Evolutionary conservation across 306 rosid species (phyloP).

Genomic region (Citrullus mucosospermus): DNA sequence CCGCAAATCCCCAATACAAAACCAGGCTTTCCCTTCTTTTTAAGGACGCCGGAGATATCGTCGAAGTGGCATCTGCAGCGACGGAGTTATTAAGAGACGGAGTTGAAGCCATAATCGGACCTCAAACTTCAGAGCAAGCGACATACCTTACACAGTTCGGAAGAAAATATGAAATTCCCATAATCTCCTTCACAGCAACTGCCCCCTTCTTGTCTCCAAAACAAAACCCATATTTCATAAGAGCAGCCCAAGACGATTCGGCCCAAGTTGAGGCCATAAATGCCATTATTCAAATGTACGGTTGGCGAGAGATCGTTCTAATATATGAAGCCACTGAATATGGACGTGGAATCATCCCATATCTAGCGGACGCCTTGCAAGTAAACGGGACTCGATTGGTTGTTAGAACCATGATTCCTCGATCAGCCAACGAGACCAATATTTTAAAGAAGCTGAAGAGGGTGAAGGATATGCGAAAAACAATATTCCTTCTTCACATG

Average conservation of each 20-base stretch:
- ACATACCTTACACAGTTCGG: conserved; percentile 7
- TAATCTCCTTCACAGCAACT: conserved; percentile 13
- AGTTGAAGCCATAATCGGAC: conserved; percentile 12
- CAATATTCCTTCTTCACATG: conserved; percentile 30
- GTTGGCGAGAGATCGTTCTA: conserved; percentile 23
- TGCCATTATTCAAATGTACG: conserved; percentile 13
- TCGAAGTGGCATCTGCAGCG: conserved; percentile 9
- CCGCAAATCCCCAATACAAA: background rate
- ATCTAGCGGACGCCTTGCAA: conserved; percentile 15
- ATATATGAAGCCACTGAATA: conserved; percentile 28
- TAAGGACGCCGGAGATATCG: background rate
- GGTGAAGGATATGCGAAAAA: conserved; percentile 1
- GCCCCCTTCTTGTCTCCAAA: conserved; percentile 7
- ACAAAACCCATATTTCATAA: conserved; percentile 8
- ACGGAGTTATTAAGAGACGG: background rate
- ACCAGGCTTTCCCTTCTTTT: background rate
- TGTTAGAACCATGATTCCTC: conserved; percentile 13
- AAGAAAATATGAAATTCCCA: conserved; percentile 11
- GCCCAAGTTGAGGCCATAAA: conserved; percentile 17
- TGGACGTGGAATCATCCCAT: conserved; percentile 27
- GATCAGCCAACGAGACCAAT: background rate
- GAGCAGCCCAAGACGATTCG: conserved; percentile 1
- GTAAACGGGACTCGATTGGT: conserved; percentile 5
- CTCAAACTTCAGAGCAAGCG: conserved; percentile 15
- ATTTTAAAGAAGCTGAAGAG: conserved; percentile 11